Percentiles rank a stretch among this genome's conserved stretches.
phyloP scores from a whole-genome alignment of 345 rosid species.

The Arabidopsis thaliana region DNA sequence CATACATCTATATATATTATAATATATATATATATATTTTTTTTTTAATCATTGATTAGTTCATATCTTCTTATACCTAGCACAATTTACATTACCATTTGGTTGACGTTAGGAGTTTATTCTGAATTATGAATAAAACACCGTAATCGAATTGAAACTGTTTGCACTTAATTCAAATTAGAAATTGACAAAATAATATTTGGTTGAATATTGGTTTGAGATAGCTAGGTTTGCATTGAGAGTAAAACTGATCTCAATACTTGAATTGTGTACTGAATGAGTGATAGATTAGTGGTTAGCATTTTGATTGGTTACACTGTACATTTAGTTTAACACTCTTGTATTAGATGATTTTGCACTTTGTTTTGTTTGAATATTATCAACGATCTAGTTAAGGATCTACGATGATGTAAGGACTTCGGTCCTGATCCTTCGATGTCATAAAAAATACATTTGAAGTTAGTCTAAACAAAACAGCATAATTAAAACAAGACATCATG shows the following conservation, averaged over 20 bases:
- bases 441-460: too few species aligned
- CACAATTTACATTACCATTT: background rate
- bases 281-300: background rate
- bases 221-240: slow-evolving; percentile 2
- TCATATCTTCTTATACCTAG: background rate
- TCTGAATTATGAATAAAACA: background rate
- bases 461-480: background rate
- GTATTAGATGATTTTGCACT: background rate
- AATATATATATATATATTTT: too few species aligned
- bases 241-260: background rate
- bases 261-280: background rate
- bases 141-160: background rate
- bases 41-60: background rate
- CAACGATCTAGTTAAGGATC: too few species aligned
- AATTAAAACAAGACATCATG: background rate
- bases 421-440: too few species aligned
- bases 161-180: background rate
- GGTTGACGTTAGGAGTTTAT: background rate
- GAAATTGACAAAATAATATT: background rate
- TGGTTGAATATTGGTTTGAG: slow-evolving; percentile 1
- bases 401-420: too few species aligned
- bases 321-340: background rate
- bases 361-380: too few species aligned
- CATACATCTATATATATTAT: background rate
- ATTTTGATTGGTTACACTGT: background rate